These are phyloP conservation scores for Claviceps sorghi DNA, from an alignment of 2,329 filamentous ascomycete genomes.

Conservation along the genomic window DNA sequence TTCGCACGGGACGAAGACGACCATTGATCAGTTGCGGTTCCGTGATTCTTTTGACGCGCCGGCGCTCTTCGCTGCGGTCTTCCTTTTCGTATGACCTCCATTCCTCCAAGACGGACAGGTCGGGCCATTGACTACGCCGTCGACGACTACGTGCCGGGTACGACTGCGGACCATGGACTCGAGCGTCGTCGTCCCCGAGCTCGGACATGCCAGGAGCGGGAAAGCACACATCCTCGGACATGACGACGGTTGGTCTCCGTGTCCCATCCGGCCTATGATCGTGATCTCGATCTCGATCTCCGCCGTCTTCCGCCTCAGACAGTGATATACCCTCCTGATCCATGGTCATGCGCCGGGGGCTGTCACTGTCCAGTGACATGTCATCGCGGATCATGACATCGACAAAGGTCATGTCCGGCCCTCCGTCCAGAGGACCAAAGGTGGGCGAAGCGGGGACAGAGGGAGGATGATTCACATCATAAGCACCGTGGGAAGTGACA, in stretches of 20 bases:
- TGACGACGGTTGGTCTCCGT: conserved; percentile 43
- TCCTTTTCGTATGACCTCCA: conserved; percentile 90
- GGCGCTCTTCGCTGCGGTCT: conserved; percentile 58
- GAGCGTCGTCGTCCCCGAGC: conserved; percentile 60
- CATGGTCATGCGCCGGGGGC: conserved; percentile 14
- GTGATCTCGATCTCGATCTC: conserved; percentile 5
- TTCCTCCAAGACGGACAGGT: conserved; percentile 68
- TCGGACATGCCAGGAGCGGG: conserved; percentile 61
- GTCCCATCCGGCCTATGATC: conserved; percentile 16
- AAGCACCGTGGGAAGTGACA: conserved; percentile 21
- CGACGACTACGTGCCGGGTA: conserved; percentile 32
- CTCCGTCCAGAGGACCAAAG: conserved; percentile 32
- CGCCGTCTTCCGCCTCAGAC: conserved; percentile 14
- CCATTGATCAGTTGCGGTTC: conserved; percentile 90
- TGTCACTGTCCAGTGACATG: conserved; percentile 25
- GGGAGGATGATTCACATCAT: conserved; percentile 55
- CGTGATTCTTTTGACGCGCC: conserved; percentile 78
- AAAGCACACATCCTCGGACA: conserved; percentile 85
- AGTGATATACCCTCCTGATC: conserved; percentile 17
- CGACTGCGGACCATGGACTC: conserved; percentile 27
- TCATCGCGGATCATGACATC: conserved; percentile 59
- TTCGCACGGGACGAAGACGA: conserved; percentile 64
- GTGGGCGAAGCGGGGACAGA: conserved; percentile 49
- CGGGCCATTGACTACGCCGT: conserved; percentile 67
- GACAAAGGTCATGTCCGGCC: conserved; percentile 44